A percentile compares a stretch with the other conserved stretches of the same genome.
Conservation (phyloP, 495 filamentous ascomycete species). For the Annulohypoxylon maeteangense region DNA sequence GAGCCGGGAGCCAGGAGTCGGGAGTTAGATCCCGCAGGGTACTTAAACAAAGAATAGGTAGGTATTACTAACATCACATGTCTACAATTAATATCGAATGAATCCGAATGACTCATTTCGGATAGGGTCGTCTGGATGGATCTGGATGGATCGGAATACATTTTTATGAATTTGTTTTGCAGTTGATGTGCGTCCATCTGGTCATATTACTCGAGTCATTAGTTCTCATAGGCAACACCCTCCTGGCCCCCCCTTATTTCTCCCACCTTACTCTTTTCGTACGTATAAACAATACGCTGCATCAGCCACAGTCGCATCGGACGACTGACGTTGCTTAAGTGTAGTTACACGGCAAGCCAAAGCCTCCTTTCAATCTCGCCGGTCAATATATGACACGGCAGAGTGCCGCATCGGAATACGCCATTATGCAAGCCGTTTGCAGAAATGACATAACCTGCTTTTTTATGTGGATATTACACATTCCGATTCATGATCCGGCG, state of each 20-base stretch:
- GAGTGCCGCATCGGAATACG: slow-evolving; percentile 12
- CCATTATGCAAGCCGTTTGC: slow-evolving; percentile 3
- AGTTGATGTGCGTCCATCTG: neutral
- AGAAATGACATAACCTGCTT: slow-evolving; percentile 15
- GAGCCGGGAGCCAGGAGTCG: no score
- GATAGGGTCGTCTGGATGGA: slow-evolving; percentile 11
- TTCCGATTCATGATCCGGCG: neutral
- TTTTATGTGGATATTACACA: neutral
- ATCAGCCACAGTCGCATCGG: slow-evolving; percentile 5
- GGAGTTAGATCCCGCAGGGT: no score
- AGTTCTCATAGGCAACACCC: slow-evolving; percentile 11
- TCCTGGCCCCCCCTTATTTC: slow-evolving; percentile 19
- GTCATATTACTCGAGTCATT: slow-evolving; percentile 15
- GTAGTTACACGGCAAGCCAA: neutral
- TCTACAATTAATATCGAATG: slow-evolving; percentile 11
- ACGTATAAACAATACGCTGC: neutral
- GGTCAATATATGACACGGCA: slow-evolving; percentile 6
- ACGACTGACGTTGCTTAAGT: neutral
- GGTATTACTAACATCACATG: slow-evolving; percentile 15
- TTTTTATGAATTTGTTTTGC: slow-evolving; percentile 2
- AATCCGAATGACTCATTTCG: slow-evolving; percentile 16
- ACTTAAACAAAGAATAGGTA: slow-evolving; percentile 9
- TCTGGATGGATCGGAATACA: slow-evolving; percentile 1
- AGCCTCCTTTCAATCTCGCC: neutral
- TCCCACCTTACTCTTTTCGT: slow-evolving; percentile 6